Conservation (phyloP, 2,329 filamentous ascomycete genomes). For the Pseudogymnoascus destructans region DNA sequence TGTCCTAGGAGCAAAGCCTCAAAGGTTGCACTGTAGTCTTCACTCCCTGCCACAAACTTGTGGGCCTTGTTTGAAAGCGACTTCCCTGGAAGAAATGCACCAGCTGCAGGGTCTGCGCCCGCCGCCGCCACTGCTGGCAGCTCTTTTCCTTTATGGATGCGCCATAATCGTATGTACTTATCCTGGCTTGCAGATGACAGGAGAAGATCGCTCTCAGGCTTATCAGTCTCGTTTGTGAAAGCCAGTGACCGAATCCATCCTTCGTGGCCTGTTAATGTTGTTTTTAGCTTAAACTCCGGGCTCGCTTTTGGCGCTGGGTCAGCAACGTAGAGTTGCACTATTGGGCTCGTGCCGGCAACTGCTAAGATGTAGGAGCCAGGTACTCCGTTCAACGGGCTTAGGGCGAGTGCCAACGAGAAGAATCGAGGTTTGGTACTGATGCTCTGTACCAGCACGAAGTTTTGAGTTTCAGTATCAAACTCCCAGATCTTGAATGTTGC, state of each 20-base stretch:
- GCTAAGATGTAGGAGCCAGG: slow-evolving; percentile 54
- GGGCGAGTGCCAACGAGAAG: slow-evolving; percentile 66
- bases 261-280: slow-evolving; percentile 78
- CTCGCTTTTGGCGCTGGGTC: slow-evolving; percentile 28
- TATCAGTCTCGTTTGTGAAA: slow-evolving; percentile 52
- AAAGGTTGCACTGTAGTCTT: slow-evolving; percentile 71
- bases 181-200: slow-evolving; percentile 93
- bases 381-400: slow-evolving; percentile 43
- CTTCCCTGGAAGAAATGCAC: slow-evolving; percentile 49
- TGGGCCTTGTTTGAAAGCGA: slow-evolving; percentile 85
- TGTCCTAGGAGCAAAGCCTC: slow-evolving; percentile 89
- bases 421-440: slow-evolving; percentile 64
- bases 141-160: slow-evolving; percentile 58
- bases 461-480: slow-evolving; percentile 33
- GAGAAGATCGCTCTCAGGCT: slow-evolving; percentile 51
- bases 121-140: slow-evolving; percentile 43
- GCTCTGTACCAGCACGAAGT: slow-evolving; percentile 47
- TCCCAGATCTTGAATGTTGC: slow-evolving; percentile 60
- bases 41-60: slow-evolving; percentile 46
- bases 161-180: slow-evolving; percentile 92
- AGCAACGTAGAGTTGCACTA: slow-evolving; percentile 67
- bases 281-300: slow-evolving; percentile 52
- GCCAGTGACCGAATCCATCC: slow-evolving; percentile 84
- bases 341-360: slow-evolving; percentile 70
- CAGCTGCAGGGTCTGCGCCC: slow-evolving; percentile 42